phyloP scores from a whole-genome alignment of 306 rosid genomes.

The Astragalus membranaceus region DNA sequence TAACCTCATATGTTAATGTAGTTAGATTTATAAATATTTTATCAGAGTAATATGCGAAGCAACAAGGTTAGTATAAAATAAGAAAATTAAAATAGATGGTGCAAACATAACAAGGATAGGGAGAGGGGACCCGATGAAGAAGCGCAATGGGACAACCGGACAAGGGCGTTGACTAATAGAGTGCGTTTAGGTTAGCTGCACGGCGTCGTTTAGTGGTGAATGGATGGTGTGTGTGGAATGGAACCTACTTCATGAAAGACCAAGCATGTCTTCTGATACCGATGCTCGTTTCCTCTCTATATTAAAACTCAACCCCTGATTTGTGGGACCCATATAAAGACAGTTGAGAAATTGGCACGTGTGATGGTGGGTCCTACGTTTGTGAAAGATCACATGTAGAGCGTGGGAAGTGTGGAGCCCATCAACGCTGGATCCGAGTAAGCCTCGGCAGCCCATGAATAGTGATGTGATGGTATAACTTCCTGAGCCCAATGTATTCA shows the following conservation, averaged over 20 bases:
- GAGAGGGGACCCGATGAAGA: background rate
- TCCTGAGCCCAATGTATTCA: background rate
- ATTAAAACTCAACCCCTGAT: slow-evolving; percentile 37
- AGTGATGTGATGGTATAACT: background rate
- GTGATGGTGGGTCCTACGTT: background rate
- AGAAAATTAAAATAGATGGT: background rate
- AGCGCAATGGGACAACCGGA: slow-evolving; percentile 21
- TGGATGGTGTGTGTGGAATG: background rate
- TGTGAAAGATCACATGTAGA: slow-evolving; percentile 21
- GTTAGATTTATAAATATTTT: too few relatives aligned
- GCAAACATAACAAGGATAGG: background rate
- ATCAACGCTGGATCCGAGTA: background rate
- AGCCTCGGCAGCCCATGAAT: background rate
- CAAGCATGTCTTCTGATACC: background rate
- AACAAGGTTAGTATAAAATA: too few relatives aligned
- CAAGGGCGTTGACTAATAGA: slow-evolving; percentile 47
- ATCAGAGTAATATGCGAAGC: too few relatives aligned
- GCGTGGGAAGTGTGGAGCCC: background rate
- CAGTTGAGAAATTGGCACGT: background rate
- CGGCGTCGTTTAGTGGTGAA: slow-evolving; percentile 35
- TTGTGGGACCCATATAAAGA: background rate
- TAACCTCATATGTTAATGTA: too few relatives aligned
- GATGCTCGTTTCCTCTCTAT: background rate
- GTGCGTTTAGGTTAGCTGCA: slow-evolving; percentile 32
- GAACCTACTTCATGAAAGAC: background rate